Evolutionary conservation across 768 basidiomycete species (phyloP).

Genomic region (Vishniacozyma victoriae): DNA sequence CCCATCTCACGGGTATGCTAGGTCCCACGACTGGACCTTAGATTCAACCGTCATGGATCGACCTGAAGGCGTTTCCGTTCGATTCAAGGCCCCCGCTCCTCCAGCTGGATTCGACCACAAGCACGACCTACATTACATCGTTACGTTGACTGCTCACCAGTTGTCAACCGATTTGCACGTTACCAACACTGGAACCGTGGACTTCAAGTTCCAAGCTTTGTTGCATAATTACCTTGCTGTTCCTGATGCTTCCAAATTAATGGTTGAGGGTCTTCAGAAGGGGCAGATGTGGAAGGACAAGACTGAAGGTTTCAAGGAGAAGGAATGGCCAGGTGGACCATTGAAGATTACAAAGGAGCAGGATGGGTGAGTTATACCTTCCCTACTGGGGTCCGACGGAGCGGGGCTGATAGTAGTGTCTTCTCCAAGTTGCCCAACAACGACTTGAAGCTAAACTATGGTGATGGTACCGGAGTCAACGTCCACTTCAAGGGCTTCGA

Average conservation of each 20-base stretch:
- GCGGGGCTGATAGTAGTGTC: slow-evolving; percentile 19
- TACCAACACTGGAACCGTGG: slow-evolving; percentile 55
- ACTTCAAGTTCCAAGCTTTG: slow-evolving; percentile 81
- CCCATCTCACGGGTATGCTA: slow-evolving; percentile 84
- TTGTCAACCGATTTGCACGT: slow-evolving; percentile 76
- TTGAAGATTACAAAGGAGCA: slow-evolving; percentile 30
- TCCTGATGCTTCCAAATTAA: slow-evolving; percentile 55
- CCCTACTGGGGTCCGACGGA: no score
- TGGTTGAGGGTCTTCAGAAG: slow-evolving; percentile 61
- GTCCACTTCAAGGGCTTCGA: slow-evolving; percentile 39
- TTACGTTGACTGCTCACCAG: slow-evolving; percentile 67
- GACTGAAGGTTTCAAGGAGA: slow-evolving; percentile 48
- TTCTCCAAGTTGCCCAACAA: slow-evolving; percentile 35
- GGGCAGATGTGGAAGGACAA: slow-evolving; percentile 73
- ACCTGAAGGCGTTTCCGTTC: slow-evolving; percentile 65
- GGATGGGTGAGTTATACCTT: slow-evolving; percentile 28
- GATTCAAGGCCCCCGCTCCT: slow-evolving; percentile 61
- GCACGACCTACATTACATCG: slow-evolving; percentile 73
- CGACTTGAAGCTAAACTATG: slow-evolving; percentile 40
- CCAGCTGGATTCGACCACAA: slow-evolving; percentile 58
- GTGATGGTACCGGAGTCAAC: slow-evolving; percentile 24
- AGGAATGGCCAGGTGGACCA: slow-evolving; percentile 52
- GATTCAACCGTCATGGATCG: slow-evolving; percentile 62
- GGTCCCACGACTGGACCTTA: slow-evolving; percentile 69
- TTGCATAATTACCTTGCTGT: slow-evolving; percentile 81